phyloP scores from a whole-genome alignment of 495 filamentous ascomycete genomes.

The Parathielavia hyrcaniae region DNA sequence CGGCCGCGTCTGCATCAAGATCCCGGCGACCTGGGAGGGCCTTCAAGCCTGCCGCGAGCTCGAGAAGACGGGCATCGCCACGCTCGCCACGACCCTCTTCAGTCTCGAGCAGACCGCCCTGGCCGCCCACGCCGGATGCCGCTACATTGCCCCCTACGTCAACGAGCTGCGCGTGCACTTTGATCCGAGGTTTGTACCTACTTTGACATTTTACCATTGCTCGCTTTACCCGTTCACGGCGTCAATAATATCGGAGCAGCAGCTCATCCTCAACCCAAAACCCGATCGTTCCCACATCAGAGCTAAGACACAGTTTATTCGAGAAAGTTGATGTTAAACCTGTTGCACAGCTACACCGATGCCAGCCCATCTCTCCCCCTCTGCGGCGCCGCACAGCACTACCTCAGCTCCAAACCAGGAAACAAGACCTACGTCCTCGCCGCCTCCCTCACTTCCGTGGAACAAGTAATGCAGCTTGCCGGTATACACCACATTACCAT shows the following conservation, averaged over 20 bases:
- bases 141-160: slow-evolving; percentile 58
- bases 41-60: slow-evolving; percentile 55
- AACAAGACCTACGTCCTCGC: slow-evolving; percentile 51
- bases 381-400: slow-evolving; percentile 48
- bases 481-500: slow-evolving; percentile 55
- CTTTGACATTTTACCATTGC: background rate
- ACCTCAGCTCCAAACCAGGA: slow-evolving; percentile 38
- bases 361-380: slow-evolving; percentile 44
- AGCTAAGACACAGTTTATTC: too few species aligned
- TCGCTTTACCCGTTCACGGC: background rate
- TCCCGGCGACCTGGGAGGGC: slow-evolving; percentile 60
- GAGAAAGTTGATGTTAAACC: background rate
- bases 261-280: too few species aligned
- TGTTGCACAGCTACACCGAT: slow-evolving; percentile 38
- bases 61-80: slow-evolving; percentile 46
- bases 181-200: slow-evolving; percentile 45
- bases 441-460: slow-evolving; percentile 50
- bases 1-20: slow-evolving; percentile 55
- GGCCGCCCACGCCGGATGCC: slow-evolving; percentile 51
- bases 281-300: too few species aligned
- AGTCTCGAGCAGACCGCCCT: slow-evolving; percentile 52
- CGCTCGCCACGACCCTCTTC: slow-evolving; percentile 58
- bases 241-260: too few species aligned
- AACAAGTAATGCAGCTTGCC: slow-evolving; percentile 53
- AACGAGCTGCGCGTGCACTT: slow-evolving; percentile 61